Base-by-base conservation (phyloP, 257 asterid genomes). In the Petunia secreta region DNA sequence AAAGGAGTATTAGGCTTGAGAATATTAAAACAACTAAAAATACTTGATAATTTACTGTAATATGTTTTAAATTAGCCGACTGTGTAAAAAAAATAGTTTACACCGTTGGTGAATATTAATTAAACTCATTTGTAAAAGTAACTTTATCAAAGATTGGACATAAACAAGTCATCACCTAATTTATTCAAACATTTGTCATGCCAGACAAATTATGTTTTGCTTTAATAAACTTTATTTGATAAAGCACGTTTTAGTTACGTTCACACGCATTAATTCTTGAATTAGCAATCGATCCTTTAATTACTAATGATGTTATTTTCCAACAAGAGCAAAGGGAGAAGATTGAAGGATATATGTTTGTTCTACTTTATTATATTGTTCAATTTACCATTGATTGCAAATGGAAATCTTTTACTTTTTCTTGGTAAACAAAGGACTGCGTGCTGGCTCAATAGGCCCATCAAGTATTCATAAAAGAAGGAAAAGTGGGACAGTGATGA, bases 321-420 rank as follows among this genome's bases (percentile, higher is more conserved):
- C 40, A n/a, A 67, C 54, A 1, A n/a, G 5, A 5, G 16, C 41
- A 66, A 44, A 8, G 58, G 1, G 43, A 25, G 40, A 46, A 8
- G 5, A 50, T 50, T 50, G 55, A 50, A 50, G 55, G 55, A 69
- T 16, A 25, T 4, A 43, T 43, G 25, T 25, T 69, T 69, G 3
- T 44, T 68, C 40, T 16, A 69, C 39, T 46, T 69, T 67, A 67
- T 41, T 67, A 38, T 67, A 67, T 41, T 67, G 55, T 44, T 68
- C 57, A 44, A 43, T 68, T 68, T 48, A 71, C 60, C 60, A 71
- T 69, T 46, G 57, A 46, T 69, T 69, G 76, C 38, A 4, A 68
- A 69, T 71, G 77, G 77, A 69, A 69, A 46, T 69, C n/a, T 25
- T 71, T 71, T 71, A 34, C 77, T 48, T 71, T 71, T 71, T 48